Percentiles rank a stretch among this genome's conserved stretches.
Evolutionary conservation across 2,329 filamentous ascomycete species (phyloP).

Genomic region (Sporothrix schenckii): DNA sequence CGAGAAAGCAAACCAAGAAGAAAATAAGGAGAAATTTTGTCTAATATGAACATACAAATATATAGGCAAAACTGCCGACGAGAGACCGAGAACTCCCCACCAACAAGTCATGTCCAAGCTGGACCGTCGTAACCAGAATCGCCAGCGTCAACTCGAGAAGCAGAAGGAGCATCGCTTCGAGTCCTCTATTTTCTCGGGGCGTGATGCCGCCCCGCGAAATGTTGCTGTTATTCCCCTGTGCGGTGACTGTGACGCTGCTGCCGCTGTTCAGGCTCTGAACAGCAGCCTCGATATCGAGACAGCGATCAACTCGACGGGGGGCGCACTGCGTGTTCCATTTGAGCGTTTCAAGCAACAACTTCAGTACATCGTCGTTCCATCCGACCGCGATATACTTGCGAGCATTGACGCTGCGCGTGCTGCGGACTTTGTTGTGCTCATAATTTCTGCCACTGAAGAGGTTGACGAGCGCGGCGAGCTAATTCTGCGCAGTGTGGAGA

Average conservation of each 20-base stretch:
- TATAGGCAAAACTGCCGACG: conserved; percentile 74
- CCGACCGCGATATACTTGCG: conserved; percentile 71
- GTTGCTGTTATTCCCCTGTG: conserved; percentile 88
- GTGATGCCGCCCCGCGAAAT: conserved; percentile 82
- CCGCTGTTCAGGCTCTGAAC: conserved; percentile 72
- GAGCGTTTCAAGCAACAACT: conserved; percentile 95
- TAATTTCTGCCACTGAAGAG: conserved; percentile 80
- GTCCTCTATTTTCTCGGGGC: conserved; percentile 79
- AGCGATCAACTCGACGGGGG: conserved; percentile 48
- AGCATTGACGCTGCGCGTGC: conserved; percentile 83
- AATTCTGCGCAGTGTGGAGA: conserved; percentile 83
- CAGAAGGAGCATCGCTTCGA: conserved; percentile 80
- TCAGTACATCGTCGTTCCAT: conserved; percentile 69
- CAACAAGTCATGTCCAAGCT: conserved; percentile 98
- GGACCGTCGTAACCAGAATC: conserved; percentile 90
- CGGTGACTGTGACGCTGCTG: conserved; percentile 66
- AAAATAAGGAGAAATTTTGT: too few relatives aligned
- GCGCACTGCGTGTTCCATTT: conserved; percentile 63
- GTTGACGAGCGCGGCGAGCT: conserved; percentile 83
- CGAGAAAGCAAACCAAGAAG: background rate
- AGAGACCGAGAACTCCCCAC: conserved; percentile 84
- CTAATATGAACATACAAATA: background rate
- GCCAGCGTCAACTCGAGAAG: conserved; percentile 83
- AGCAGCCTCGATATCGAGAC: conserved; percentile 76
- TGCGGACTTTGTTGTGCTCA: conserved; percentile 87